Base-by-base conservation (phyloP, 495 filamentous ascomycete species). In the Talaromyces liani region DNA sequence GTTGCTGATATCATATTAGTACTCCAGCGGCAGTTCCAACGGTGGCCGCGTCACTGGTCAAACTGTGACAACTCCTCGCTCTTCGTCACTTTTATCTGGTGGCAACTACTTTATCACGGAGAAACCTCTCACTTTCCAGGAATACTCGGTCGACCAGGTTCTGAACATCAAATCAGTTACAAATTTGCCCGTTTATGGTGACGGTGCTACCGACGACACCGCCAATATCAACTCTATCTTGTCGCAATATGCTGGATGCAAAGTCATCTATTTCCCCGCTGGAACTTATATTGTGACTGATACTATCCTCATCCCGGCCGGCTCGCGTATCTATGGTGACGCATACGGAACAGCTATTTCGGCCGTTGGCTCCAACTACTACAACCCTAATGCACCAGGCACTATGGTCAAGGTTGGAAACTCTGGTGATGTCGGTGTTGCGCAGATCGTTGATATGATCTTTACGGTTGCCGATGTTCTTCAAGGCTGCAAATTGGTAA, bases 361-460 rank as follows among this genome's bases (percentile, higher is more conserved):
- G 8, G 81, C 68, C 6, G 68, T 69, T 7, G 86, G 87, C 12
- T 36, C 69, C 45, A 76, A 73, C 61, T 89, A 88, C 71, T 74
- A 76, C 20, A 74, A 88, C 65, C 66, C 73, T 0, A 63, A 62
- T 10, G 73, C 74, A 41, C 86, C 87, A 0, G 74, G 69, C n/a
- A 75, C 85, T 0, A 78, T 89, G n/a, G 78, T 90, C 3, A 67
- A 78, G 51, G 72, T 90, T 24, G 87, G 87, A 20, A 79, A 79
- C 25, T 67, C 73, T 0, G 84, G 83, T 6, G 80, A 88, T 24
- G 77, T 82, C 0, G 87, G 87, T 14, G 64, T 72, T 0, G 82
- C 81, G 3, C 82, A 88, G 60, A 83, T 88, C 68, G 77, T 80
- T 39, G 84, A 89, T 49, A 79, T 86, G 66, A 67, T 80, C 2